phyloP scores from a whole-genome alignment of 2,329 filamentous ascomycete genomes.

The Canariomyces notabilis region DNA sequence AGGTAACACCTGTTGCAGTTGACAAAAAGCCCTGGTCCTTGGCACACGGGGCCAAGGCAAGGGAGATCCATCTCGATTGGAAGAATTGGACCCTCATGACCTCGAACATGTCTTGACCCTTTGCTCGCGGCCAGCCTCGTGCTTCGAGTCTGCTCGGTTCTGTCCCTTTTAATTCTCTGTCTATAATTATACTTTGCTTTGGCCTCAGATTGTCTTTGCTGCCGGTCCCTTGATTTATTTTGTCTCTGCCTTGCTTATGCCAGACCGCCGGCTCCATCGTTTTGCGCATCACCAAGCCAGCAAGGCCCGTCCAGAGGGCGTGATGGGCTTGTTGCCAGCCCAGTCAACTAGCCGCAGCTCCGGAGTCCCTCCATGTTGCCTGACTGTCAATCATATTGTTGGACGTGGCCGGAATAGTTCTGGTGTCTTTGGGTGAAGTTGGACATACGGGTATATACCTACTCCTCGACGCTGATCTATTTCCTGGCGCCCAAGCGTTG shows the following conservation, averaged over 20 bases:
- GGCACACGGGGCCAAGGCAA: neutral
- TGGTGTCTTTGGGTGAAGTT: neutral
- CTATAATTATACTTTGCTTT: neutral
- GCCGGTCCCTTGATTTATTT: neutral
- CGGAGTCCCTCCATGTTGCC: neutral
- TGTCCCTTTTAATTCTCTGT: conserved; percentile 2
- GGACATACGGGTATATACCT: no score
- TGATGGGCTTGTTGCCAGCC: neutral
- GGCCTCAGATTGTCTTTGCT: no score
- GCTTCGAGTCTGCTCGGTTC: neutral
- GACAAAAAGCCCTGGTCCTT: neutral
- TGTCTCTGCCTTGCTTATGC: neutral
- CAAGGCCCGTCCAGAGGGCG: neutral
- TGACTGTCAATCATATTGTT: neutral
- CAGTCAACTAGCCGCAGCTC: neutral
- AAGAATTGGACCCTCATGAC: neutral
- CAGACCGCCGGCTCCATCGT: neutral
- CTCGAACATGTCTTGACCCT: neutral
- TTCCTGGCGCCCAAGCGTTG: no score
- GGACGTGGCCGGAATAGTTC: neutral
- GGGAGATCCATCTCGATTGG: neutral
- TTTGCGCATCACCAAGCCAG: neutral
- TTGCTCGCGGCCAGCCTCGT: neutral
- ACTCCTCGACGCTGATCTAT: no score
- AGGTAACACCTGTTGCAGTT: neutral